phyloP scores from a whole-genome alignment of 1,284 basidiomycete species.

The Naganishia liquefaciens region DNA sequence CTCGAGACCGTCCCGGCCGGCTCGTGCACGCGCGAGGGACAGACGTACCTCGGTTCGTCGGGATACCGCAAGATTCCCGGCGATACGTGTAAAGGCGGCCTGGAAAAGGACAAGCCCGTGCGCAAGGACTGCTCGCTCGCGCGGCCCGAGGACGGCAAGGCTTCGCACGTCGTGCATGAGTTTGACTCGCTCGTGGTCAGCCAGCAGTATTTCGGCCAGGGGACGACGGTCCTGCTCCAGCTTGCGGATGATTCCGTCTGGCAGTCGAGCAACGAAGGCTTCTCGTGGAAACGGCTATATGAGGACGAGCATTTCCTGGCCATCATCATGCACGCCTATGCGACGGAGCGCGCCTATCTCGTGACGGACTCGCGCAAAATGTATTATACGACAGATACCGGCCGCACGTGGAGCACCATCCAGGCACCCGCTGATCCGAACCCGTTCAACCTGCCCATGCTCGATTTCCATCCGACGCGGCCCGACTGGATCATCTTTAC shows the following conservation, averaged over 20 bases:
- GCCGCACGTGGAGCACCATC: slow-evolving; percentile 68
- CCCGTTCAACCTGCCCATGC: slow-evolving; percentile 69
- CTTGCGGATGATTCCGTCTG: slow-evolving; percentile 76
- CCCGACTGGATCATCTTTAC: slow-evolving; percentile 89
- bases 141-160: slow-evolving; percentile 69
- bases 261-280: slow-evolving; percentile 94
- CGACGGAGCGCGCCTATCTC: slow-evolving; percentile 81
- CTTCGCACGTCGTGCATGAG: slow-evolving; percentile 69
- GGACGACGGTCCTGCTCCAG: slow-evolving; percentile 78
- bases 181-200: slow-evolving; percentile 73
- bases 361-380: slow-evolving; percentile 69
- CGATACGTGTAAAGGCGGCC: slow-evolving; percentile 70
- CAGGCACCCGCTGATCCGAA: slow-evolving; percentile 72
- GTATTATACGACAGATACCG: slow-evolving; percentile 81
- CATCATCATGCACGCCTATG: slow-evolving; percentile 81
- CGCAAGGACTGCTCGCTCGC: slow-evolving; percentile 76
- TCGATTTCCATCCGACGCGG: slow-evolving; percentile 81
- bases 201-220: slow-evolving; percentile 65
- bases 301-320: slow-evolving; percentile 69
- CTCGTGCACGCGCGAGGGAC: slow-evolving; percentile 65
- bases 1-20: slow-evolving; percentile 81
- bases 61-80: slow-evolving; percentile 92
- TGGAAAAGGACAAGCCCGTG: slow-evolving; percentile 70
- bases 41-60: slow-evolving; percentile 81
- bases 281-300: slow-evolving; percentile 74